Evolutionary conservation across 257 asterid species (phyloP), one percentile per base, ranked within the genome.

Genomic region (Leptodermis oblonga): DNA sequence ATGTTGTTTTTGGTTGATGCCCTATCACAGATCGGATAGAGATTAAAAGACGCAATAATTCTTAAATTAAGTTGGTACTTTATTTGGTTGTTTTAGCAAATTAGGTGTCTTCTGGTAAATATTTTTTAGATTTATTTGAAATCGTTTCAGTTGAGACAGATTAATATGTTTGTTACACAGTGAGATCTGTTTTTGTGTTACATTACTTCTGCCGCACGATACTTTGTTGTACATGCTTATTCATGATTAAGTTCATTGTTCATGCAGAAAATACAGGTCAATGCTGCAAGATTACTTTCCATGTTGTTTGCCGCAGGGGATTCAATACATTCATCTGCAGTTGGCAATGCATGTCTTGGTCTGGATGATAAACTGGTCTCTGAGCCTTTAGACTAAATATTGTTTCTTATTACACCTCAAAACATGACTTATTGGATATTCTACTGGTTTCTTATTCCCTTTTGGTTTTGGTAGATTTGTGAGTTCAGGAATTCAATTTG

Each of bases 321-420:
- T 75, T 78, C 76, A 70, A 79, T 84, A 49, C 84, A 83, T 37
- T 81, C 86, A 51, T 80, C 61, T 66, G 74, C 82, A 37, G 73
- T 78, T 79, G 79, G 75, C 79, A 86, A 85, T 76, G 85, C 83
- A 65, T 80, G 83, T 81, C 87, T 94, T 65, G 86, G 92, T 75
- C 86, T 94, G 85, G 94, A 86, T 72, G 95, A 89, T 79, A 83
- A 84, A 79, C 95, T 88, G 97, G 99, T 93, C 12, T 63, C 70
- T 68, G 69, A n/a, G 66, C 48, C 56, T 73, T 62, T 62, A 51
- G 36, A 55, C 45, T 73, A 51, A 55, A 43, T 37, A 61, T 70
- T 51, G 52, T 68, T 34, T 70, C 77, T 69, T 61, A 55, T 78
- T 18, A n/a, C 20, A 39, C 53, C 33, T 75, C 26, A 48, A 34